Percentiles rank a stretch among this genome's conserved stretches.
Conservation (phyloP, 257 asterid genomes). For the Jasminum sambac region DNA sequence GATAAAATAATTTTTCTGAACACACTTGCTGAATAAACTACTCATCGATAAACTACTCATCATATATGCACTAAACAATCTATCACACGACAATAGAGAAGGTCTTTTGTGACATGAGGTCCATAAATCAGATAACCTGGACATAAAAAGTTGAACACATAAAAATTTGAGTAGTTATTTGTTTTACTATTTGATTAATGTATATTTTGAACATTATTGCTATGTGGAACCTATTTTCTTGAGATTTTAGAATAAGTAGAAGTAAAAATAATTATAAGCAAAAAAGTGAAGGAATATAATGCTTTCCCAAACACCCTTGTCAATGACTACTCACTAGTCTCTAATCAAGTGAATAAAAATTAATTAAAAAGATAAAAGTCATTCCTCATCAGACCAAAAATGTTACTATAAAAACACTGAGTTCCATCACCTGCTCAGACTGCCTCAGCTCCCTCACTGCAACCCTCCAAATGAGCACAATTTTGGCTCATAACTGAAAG, state of each 20-base stretch:
- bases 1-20: too few species aligned
- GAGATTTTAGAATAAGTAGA: not conserved
- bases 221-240: not conserved
- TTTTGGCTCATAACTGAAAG: not conserved
- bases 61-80: too few species aligned
- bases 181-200: too few species aligned
- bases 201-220: too few species aligned
- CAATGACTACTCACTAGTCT: not conserved
- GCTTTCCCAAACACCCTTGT: not conserved
- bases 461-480: not conserved
- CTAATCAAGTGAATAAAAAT: not conserved
- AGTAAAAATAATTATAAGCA: not conserved
- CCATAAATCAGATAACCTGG: too few species aligned
- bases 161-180: too few species aligned
- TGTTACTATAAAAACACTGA: not conserved
- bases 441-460: not conserved
- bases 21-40: too few species aligned
- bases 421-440: not conserved
- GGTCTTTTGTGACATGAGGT: too few species aligned
- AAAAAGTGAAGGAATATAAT: not conserved
- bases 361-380: not conserved
- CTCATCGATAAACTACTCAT: too few species aligned
- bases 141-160: too few species aligned
- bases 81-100: too few species aligned
- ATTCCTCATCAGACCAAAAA: not conserved